These are phyloP conservation scores for Marchantia polymorpha DNA, from an alignment of 225 moss, liverwort and hornwort species.

Conservation along the genomic window DNA sequence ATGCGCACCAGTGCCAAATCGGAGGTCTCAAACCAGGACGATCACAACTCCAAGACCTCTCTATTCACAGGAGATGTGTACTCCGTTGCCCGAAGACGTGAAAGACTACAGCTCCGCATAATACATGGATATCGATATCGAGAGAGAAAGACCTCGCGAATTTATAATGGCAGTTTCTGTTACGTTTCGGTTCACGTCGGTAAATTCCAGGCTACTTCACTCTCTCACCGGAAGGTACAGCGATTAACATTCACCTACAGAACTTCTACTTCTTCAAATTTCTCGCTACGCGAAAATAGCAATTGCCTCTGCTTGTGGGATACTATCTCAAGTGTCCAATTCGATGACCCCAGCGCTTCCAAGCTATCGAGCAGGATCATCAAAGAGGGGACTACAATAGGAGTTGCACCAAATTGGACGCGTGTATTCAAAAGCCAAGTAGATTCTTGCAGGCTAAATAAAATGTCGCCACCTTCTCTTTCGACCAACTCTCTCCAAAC, in stretches of 20 bases:
- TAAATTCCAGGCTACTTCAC: no score
- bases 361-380: neutral
- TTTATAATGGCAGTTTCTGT: neutral
- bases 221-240: neutral
- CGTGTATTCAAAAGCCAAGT: neutral
- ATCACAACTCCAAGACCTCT: no score
- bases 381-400: neutral
- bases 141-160: neutral
- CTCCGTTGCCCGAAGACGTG: no score
- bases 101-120: neutral
- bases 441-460: neutral
- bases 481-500: neutral
- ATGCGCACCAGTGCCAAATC: no score
- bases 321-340: neutral
- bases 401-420: neutral
- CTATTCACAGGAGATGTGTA: neutral
- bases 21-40: no score
- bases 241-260: neutral
- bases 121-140: no score
- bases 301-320: no score
- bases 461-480: slow-evolving; percentile 6
- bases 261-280: neutral
- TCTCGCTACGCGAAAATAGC: no score
- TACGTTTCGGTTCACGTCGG: neutral
- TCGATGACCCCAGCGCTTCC: neutral